phyloP scores from a whole-genome alignment of 164 flowering plant genomes.

The Vitis riparia region DNA sequence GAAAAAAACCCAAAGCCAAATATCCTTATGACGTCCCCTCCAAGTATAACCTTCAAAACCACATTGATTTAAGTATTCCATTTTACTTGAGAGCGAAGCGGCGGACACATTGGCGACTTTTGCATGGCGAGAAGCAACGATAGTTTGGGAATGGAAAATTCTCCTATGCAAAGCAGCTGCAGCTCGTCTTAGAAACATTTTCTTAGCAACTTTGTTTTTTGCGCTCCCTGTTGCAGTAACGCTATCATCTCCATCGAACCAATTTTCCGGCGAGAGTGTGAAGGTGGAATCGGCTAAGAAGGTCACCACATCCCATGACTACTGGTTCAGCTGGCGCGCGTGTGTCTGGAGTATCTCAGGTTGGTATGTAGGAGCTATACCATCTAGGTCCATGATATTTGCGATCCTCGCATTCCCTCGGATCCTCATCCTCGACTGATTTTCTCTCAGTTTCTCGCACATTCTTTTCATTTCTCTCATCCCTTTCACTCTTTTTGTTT shows the following conservation, averaged over 20 bases:
- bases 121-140: background rate
- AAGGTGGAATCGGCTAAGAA: conserved; percentile 11
- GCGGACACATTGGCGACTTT: background rate
- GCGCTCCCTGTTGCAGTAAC: conserved; percentile 26
- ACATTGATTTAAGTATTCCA: conserved; percentile 5
- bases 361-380: conserved; percentile 7
- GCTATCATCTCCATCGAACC: conserved; percentile 27
- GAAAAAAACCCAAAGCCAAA: conserved; percentile 12
- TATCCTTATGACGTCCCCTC: conserved; percentile 7
- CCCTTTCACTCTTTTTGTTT: background rate
- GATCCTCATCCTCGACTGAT: conserved; percentile 26
- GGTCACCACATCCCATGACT: conserved; percentile 62
- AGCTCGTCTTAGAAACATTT: conserved; percentile 21
- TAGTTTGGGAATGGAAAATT: background rate
- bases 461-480: conserved; percentile 2
- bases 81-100: conserved; percentile 8
- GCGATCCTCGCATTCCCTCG: conserved; percentile 31
- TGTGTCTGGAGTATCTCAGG: conserved; percentile 16
- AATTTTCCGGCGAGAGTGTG: background rate
- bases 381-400: conserved; percentile 8
- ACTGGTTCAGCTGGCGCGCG: conserved; percentile 52
- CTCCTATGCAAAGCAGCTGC: conserved; percentile 12
- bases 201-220: background rate
- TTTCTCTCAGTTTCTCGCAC: background rate
- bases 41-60: conserved; percentile 10